A percentile compares a stretch with the other conserved stretches of the same genome.
These are phyloP conservation scores for Typha latifolia DNA, from an alignment of 176 grass and related monocot species.

Conservation along the genomic window DNA sequence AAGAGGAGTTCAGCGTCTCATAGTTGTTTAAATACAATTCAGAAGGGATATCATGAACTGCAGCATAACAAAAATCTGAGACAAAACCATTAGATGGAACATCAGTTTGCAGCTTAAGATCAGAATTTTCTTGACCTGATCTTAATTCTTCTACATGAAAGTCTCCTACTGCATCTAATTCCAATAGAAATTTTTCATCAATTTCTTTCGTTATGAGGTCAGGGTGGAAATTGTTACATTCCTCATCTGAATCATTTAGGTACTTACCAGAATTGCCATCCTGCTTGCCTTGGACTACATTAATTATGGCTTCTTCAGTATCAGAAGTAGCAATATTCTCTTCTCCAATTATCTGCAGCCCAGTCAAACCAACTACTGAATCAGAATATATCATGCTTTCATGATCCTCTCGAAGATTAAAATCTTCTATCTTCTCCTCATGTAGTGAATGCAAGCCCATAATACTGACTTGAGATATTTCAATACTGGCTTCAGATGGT, in stretches of 20 bases:
- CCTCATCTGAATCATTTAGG: constrained; percentile 60
- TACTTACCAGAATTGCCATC: constrained; percentile 23
- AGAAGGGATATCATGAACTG: not conserved
- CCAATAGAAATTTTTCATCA: constrained; percentile 60
- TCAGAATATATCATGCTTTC: not conserved
- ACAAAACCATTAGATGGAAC: constrained; percentile 21
- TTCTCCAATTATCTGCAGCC: not conserved
- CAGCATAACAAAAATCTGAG: constrained; percentile 1
- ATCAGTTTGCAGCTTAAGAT: constrained; percentile 14
- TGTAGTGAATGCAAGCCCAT: constrained; percentile 1
- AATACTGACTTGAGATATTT: not conserved
- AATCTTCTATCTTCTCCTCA: constrained; percentile 5
- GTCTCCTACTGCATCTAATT: constrained; percentile 61
- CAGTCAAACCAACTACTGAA: not conserved
- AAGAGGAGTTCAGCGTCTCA: constrained; percentile 8
- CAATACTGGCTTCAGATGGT: not conserved
- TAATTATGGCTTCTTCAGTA: not conserved
- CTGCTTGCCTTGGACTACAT: not conserved
- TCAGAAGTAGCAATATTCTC: not conserved
- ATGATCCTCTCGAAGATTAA: not conserved
- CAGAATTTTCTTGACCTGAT: constrained; percentile 20
- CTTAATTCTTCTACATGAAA: constrained; percentile 43
- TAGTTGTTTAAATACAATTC: constrained; percentile 7
- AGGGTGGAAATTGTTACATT: constrained; percentile 54
- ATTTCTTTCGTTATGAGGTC: constrained; percentile 39